Base-by-base conservation (phyloP, 306 rosid species). In the Begonia masoniana region DNA sequence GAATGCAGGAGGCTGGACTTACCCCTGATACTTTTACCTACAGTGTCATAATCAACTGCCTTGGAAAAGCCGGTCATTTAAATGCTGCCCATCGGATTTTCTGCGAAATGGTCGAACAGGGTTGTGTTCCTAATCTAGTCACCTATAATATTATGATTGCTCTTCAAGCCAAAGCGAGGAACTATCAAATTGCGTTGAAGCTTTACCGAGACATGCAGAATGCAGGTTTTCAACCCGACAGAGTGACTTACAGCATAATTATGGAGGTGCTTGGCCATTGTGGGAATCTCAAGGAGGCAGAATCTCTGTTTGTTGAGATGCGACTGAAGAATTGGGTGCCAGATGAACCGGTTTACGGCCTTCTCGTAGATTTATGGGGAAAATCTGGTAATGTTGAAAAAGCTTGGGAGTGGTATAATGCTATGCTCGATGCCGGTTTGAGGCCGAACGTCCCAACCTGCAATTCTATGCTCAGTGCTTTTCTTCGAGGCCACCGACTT, bases 191-290 rank as follows among this genome's bases (percentile, higher is more conserved):
- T 50, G 89, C 95, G 7, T 67, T 89, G 70, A 79, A 76, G 62
- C 76, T 89, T 35, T 89, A 82, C 62, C 91, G 80, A 39, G 83
- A 82, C 51, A 80, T 89, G 94, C 81, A 89, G 66, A 75, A 72
- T 71, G 93, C 83, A 1, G 95, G 95, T 48, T 89, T 82, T 66
- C 70, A 75, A 67, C 97, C 95, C 7, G 97, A 89, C 70, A 85
- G 78, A 59, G 94, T 89, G 60, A 85, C 94, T 19, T 89, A 85
- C 60, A 82, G 91, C 76, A 89, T 89, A 74, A 83, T 89, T 41
- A 89, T 85, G 97, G 95, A 89, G 82, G 97, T 86, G 57, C 93
- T 85, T 67, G 97, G 94, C 48, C 95, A 89, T 59, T 85, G 91
- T 68, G 97, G 95, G 54, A 74, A 70, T 65, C 83, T 89, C 3